Evolutionary conservation across 2,329 filamentous ascomycete genomes (phyloP).

Genomic region (Phialophora macrospora): DNA sequence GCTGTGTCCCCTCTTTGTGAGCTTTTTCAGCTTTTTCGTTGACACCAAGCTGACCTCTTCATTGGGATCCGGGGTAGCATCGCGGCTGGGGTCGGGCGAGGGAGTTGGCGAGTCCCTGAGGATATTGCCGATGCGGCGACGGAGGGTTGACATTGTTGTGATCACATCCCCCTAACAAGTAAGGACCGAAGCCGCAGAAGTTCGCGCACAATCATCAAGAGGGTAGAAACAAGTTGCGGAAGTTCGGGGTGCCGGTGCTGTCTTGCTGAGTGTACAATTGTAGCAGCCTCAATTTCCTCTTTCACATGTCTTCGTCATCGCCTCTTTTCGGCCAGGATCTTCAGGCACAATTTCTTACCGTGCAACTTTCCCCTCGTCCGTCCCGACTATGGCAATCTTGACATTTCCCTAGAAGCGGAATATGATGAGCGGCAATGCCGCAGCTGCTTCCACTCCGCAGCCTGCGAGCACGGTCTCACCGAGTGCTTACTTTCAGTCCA

Average conservation of each 20-base stretch:
- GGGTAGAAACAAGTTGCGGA: not conserved
- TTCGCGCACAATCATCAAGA: slow-evolving; percentile 3
- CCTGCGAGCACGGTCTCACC: slow-evolving; percentile 12
- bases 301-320: slow-evolving; percentile 24
- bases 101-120: slow-evolving; percentile 40
- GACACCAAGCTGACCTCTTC: slow-evolving; percentile 59
- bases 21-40: slow-evolving; percentile 52
- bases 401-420: slow-evolving; percentile 2
- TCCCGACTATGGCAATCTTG: slow-evolving; percentile 21
- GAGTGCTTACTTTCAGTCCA: slow-evolving; percentile 31
- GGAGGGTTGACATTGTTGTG: slow-evolving; percentile 46
- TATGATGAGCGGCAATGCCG: slow-evolving; percentile 34
- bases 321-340: slow-evolving; percentile 17
- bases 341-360: slow-evolving; percentile 27
- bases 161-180: slow-evolving; percentile 11
- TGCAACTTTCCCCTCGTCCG: not conserved
- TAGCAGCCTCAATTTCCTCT: slow-evolving; percentile 3
- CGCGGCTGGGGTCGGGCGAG: slow-evolving; percentile 35
- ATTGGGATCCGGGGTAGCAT: slow-evolving; percentile 37
- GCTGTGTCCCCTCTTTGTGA: slow-evolving; percentile 48
- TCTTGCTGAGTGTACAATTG: slow-evolving; percentile 14
- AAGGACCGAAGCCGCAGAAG: not conserved
- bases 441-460: slow-evolving; percentile 16
- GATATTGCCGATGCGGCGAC: slow-evolving; percentile 50
- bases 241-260: slow-evolving; percentile 6